Evolutionary conservation across 768 basidiomycete genomes (phyloP).

Genomic region (Mycena olivaceomarginata): DNA sequence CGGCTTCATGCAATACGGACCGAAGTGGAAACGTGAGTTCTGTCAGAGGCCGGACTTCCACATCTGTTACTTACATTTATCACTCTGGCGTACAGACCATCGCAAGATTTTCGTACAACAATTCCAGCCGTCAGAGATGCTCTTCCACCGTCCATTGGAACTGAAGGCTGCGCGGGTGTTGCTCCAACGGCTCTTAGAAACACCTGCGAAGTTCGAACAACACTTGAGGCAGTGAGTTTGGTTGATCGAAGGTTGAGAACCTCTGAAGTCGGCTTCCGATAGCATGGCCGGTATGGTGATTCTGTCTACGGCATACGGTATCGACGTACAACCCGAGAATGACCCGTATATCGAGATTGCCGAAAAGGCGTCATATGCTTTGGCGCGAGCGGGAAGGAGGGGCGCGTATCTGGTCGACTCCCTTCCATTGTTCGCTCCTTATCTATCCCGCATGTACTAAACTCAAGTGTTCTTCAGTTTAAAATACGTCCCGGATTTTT

Average conservation of each 20-base stretch:
- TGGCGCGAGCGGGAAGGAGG: background rate
- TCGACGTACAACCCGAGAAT: background rate
- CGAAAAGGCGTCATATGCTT: background rate
- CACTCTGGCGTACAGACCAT: background rate
- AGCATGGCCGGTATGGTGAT: background rate
- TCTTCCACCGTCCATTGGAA: background rate
- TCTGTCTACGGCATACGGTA: background rate
- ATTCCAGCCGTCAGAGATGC: background rate
- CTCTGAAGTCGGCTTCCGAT: background rate
- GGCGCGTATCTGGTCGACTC: background rate
- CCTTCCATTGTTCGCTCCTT: background rate
- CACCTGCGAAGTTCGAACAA: background rate
- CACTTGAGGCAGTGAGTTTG: background rate
- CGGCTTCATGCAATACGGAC: conserved; percentile 14
- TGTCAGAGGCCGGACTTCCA: background rate
- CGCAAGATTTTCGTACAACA: background rate
- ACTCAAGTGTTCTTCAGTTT: background rate
- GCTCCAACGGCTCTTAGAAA: background rate
- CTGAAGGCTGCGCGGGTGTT: conserved; percentile 3
- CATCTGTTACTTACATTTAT: background rate
- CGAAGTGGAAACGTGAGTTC: conserved; percentile 5
- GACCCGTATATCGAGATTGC: background rate
- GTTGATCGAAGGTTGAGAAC: background rate
- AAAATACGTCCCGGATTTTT: background rate
- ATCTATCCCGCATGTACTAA: background rate